Evolutionary conservation across 768 basidiomycete species (phyloP).

Genomic region (Serpula lacrymans): DNA sequence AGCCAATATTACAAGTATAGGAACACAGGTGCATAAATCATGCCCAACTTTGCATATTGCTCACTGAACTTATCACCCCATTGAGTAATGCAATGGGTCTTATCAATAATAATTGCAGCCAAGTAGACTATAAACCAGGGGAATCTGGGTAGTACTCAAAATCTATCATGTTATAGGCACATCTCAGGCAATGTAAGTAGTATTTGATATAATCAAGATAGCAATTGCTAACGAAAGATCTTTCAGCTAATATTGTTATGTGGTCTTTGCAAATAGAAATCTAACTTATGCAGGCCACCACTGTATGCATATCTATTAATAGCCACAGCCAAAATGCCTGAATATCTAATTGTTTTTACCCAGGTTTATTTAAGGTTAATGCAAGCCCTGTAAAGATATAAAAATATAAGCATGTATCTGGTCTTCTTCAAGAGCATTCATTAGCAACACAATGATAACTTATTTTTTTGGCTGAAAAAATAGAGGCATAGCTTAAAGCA

Average conservation of each 20-base stretch:
- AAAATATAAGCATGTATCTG: too few species aligned
- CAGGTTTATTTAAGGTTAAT: too few species aligned
- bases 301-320: conserved; percentile 39
- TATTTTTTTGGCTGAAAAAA: conserved; percentile 18
- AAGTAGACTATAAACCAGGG: conserved; percentile 16
- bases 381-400: too few species aligned
- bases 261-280: too few species aligned
- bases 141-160: conserved; percentile 7
- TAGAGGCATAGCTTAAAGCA: conserved; percentile 33
- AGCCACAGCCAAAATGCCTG: conserved; percentile 27
- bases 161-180: conserved; percentile 12
- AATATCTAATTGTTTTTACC: conserved; percentile 19
- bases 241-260: too few species aligned
- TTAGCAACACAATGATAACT: conserved; percentile 32
- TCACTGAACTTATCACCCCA: conserved; percentile 35
- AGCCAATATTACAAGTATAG: too few species aligned
- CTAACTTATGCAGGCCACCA: too few species aligned
- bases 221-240: conserved; percentile 8
- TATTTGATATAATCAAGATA: conserved; percentile 10
- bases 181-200: conserved; percentile 22
- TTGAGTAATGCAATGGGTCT: conserved; percentile 35
- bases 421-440: conserved; percentile 35
- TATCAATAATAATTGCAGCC: conserved; percentile 30
- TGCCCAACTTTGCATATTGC: conserved; percentile 23
- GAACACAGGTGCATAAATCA: too few species aligned